Evolutionary conservation across 2,329 filamentous ascomycete genomes (phyloP), one percentile per base, ranked within the genome.

Genomic region (Aurifilum marmelostoma): DNA sequence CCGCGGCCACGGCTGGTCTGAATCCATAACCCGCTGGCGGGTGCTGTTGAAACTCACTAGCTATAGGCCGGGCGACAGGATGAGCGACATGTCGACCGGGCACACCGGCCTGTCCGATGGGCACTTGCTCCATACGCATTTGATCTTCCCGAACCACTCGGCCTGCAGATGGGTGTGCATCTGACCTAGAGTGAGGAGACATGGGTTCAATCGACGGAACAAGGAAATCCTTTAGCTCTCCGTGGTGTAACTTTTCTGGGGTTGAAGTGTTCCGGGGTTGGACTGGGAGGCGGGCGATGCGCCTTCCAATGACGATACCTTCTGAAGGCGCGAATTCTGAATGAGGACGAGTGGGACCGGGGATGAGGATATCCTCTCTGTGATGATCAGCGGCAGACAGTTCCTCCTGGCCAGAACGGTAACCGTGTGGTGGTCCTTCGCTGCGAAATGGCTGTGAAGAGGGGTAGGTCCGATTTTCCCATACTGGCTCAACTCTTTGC

Each of bases 191-290:
- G 29, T 67, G 65, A 6, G 82, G 81, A 43, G 82, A 83, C 8
- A 65, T 73, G 27, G 80, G 79, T 71, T 85, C 84, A 72, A 85
- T 81, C 8, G 83, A 86, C 11, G 74, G 82, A 18, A 85, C 78
- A 69, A 84, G 75, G 73, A 82, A 78, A 52, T 86, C 83, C 72
- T 81, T 79, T 37, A 76, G 75, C 62, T 77, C 75, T 59, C 73
- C 69, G 47, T 69, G 72, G 65, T 73, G 74, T 62, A 73, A 73
- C 24, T 75, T 73, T 58, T 73, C 71, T 27, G 72, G 69, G 39
- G 24, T 41, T 58, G 69, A 21, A 32, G 41, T 32, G 52, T 56
- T 59, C 18, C 54, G 68, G 18, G 65, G 54, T 39, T 59, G 72
- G 67, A 63, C 67, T 64, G 59, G 70, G 63, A 41, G 71, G 29